Base-by-base conservation (phyloP, 192 early-diverging fungal species). In the Linnemannia exigua region DNA sequence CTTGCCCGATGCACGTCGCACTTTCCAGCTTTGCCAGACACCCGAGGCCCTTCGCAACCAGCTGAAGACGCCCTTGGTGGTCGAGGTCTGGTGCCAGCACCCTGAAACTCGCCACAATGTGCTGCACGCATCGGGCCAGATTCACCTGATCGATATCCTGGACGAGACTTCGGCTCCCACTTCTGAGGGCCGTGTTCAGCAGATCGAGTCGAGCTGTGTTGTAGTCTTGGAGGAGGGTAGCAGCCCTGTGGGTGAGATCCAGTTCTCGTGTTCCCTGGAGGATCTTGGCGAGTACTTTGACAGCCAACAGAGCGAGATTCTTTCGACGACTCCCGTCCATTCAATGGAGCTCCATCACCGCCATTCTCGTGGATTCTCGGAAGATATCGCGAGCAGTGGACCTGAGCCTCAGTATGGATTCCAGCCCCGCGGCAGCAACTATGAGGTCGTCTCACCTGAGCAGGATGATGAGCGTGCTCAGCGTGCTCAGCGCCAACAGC, bases 271-370 rank as follows among this genome's bases (percentile, higher is more conserved):
- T 41, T 86, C 84, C 20, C 74, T 86, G 31, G 84, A 86, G 63
- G 84, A 86, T 51, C 58, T 86, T 41, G 84, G 84, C 70, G 84
- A 86, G 70, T 86, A 86, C 84, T 86, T 86, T 77, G 84, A 86
- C 51, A 86, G 84, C 50, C 84, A 86, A 35, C 84, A 86, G 50
- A 86, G 84, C 70, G 84, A 86, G 51, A 86, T 86, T 31, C 37
- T 86, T 31, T 86, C 84, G 17, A 86, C 84, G 19, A 86, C 84
- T 0, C 84, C 84, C 22, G 78, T 86, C 2, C 84, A 86, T 61
- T 86, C 84, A 2, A 86, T 86, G 84, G 84, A 86, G 78, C 78
- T 86, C 25, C 84, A 86, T 17, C 76, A 76, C 7, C 77, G 52
- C 37, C 81, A 85, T 35, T 63, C 54, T 7, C 79, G 84, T 47